Evolutionary conservation across 2,329 filamentous ascomycete genomes (phyloP), one percentile per base, ranked within the genome.

Genomic region (Trichoderma asperellum): DNA sequence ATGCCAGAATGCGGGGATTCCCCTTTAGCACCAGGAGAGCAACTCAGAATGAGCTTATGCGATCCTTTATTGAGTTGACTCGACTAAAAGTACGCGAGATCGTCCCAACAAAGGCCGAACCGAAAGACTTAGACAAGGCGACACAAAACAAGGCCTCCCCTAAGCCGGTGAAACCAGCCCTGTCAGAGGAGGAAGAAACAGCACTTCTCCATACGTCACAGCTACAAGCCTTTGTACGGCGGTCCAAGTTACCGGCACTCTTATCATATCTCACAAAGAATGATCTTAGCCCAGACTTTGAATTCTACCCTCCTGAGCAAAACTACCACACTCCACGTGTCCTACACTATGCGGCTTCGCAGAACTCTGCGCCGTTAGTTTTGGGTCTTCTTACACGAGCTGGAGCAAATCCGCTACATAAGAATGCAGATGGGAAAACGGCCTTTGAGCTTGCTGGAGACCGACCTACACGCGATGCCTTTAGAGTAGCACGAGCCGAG

Each of bases 21-120:
- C 96, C 96, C 0, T 99, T 99, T 79, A 97, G 87, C 78, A 99
- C 96, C 10, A 88, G 94, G 14, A 86, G 96, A 69, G 93, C 96
- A 0, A 99, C 96, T 0, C 94, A 98, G 76, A 92, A 91, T 59
- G 96, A 99, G 79, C 88, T 99, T 0, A 96, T 98, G 91, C 89
- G 95, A 49, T 92, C 92, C 0, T 99, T 97, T 75, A 92, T 97
- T 71, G 96, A 99, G 81, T 86, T 99, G 37, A 99, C 96, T 0
- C 86, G 96, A 18, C 86, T 97, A 18, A 97, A 99, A 79, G 86
- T 97, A 58, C 89, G 88, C 60, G 91, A 92, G 71, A 87, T 98
- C 34, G 87, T 92, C 69, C 91, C 93, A 72, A 6, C n/a, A 29
- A 86, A 84, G 3, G 85, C 89, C 14, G 83, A 85, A 70, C 78